Conservation (phyloP, 148 eudicot species). For the Heliosperma pusillum region DNA sequence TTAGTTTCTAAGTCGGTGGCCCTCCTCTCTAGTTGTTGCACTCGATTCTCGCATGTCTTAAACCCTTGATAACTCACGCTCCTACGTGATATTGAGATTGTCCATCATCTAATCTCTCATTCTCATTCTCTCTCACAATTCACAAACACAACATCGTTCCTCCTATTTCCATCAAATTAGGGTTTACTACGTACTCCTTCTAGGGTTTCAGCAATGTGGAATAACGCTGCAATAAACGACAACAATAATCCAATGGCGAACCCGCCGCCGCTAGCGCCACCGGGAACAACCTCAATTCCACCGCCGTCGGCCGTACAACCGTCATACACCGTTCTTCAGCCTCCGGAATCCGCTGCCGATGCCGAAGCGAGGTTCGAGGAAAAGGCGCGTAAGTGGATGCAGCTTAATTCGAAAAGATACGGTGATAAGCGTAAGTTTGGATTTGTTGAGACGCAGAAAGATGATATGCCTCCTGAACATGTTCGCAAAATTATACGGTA, state of each 20-base stretch:
- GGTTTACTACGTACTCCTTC: background rate
- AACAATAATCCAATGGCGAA: background rate
- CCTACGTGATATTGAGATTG: too few species aligned
- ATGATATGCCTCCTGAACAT: conserved; percentile 95
- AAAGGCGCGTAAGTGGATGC: conserved; percentile 97
- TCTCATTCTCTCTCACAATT: too few species aligned
- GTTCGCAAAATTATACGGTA: conserved; percentile 87
- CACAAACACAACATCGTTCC: too few species aligned
- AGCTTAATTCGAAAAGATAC: conserved; percentile 77
- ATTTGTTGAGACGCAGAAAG: conserved; percentile 94
- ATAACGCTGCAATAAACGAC: background rate
- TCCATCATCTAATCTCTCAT: too few species aligned
- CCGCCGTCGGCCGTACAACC: conserved; percentile 73
- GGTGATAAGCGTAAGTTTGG: conserved; percentile 94
- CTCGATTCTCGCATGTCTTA: too few species aligned
- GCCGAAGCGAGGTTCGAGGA: conserved; percentile 73
- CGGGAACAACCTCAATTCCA: conserved; percentile 64
- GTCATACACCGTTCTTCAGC: conserved; percentile 73
- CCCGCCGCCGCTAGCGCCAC: conserved; percentile 42
- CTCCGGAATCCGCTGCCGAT: conserved; percentile 41
- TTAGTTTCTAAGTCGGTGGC: too few species aligned
- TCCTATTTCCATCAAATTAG: background rate
- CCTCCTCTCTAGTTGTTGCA: too few species aligned
- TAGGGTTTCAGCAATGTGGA: conserved; percentile 7
- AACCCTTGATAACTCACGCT: too few species aligned